A percentile compares a stretch with the other conserved stretches of the same genome.
These are phyloP conservation scores for Rubia tinctorum DNA, from an alignment of 305 asterid species.

Conservation along the genomic window DNA sequence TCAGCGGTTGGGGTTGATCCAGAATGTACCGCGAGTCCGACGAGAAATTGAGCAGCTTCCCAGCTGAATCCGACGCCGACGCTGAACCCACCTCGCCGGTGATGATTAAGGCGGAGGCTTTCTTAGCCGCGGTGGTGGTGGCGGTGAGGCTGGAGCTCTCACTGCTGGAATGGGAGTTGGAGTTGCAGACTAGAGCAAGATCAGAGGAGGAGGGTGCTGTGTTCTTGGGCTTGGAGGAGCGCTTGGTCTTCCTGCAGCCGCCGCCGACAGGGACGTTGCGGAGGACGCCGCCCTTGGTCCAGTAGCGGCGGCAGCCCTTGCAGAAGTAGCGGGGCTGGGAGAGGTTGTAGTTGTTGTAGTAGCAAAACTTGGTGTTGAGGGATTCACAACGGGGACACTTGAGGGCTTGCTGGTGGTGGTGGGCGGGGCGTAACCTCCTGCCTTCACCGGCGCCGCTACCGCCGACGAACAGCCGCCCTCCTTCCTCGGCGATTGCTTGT, in stretches of 20 bases:
- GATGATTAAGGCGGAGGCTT: not conserved
- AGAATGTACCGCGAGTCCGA: too few species aligned
- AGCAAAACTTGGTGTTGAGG: slow-evolving; percentile 63
- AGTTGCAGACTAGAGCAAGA: not conserved
- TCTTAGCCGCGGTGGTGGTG: slow-evolving; percentile 14
- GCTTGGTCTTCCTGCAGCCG: slow-evolving; percentile 67
- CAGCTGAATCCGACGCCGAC: too few species aligned
- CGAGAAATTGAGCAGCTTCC: too few species aligned
- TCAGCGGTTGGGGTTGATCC: too few species aligned
- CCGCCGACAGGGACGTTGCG: slow-evolving; percentile 84
- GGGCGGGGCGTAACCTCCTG: slow-evolving; percentile 36
- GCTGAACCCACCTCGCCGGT: slow-evolving; percentile 34
- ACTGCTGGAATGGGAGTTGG: slow-evolving; percentile 36
- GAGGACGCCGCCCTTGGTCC: slow-evolving; percentile 82
- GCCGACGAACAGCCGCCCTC: slow-evolving; percentile 37
- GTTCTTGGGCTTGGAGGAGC: slow-evolving; percentile 38
- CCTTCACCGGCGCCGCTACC: slow-evolving; percentile 50
- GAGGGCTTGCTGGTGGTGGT: slow-evolving; percentile 39
- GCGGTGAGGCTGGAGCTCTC: slow-evolving; percentile 64
- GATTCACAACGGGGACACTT: slow-evolving; percentile 85
- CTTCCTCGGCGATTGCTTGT: slow-evolving; percentile 27
- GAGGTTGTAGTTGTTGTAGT: slow-evolving; percentile 66
- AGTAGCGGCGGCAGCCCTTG: slow-evolving; percentile 66
- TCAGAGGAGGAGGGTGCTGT: not conserved
- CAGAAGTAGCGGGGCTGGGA: slow-evolving; percentile 81